A percentile compares a stretch with the other conserved stretches of the same genome.
Evolutionary conservation across 768 basidiomycete genomes (phyloP).

Genomic region (Boletus tomentosulus): DNA sequence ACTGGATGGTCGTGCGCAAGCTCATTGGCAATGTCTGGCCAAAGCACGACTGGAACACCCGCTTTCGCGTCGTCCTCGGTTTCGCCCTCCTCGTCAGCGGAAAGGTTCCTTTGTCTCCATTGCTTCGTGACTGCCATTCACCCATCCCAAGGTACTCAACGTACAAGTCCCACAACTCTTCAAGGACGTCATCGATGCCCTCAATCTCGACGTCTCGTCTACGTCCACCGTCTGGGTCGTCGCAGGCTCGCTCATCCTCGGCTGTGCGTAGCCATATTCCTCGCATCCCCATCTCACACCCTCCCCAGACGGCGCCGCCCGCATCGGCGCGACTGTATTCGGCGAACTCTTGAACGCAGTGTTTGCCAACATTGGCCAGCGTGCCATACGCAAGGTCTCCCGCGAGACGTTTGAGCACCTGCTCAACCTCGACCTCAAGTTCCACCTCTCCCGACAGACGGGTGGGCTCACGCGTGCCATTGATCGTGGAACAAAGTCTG

Average conservation of each 20-base stretch:
- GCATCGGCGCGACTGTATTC: conserved; percentile 86
- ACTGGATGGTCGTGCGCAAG: conserved; percentile 82
- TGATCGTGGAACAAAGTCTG: conserved; percentile 94
- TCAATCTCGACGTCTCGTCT: conserved; percentile 78
- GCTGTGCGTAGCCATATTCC: conserved; percentile 58
- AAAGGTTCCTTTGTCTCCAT: conserved; percentile 53
- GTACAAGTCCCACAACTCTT: conserved; percentile 98
- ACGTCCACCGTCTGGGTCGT: conserved; percentile 84
- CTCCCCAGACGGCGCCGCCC: conserved; percentile 76
- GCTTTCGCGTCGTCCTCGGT: conserved; percentile 77
- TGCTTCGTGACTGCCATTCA: neutral
- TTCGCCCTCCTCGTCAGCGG: conserved; percentile 75
- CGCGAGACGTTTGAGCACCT: conserved; percentile 94
- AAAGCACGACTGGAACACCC: conserved; percentile 74
- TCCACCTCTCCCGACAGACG: conserved; percentile 91
- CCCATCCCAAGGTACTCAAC: conserved; percentile 67
- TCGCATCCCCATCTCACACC: neutral
- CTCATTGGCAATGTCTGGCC: conserved; percentile 95
- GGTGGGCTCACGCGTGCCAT: conserved; percentile 96
- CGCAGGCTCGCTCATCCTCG: conserved; percentile 84
- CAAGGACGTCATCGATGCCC: conserved; percentile 83
- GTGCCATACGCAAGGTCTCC: conserved; percentile 91
- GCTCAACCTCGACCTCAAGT: conserved; percentile 83
- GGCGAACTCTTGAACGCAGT: conserved; percentile 92
- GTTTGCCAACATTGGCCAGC: conserved; percentile 93